Evolutionary conservation across 2,329 filamentous ascomycete genomes (phyloP).

Genomic region (Alternaria longipes): DNA sequence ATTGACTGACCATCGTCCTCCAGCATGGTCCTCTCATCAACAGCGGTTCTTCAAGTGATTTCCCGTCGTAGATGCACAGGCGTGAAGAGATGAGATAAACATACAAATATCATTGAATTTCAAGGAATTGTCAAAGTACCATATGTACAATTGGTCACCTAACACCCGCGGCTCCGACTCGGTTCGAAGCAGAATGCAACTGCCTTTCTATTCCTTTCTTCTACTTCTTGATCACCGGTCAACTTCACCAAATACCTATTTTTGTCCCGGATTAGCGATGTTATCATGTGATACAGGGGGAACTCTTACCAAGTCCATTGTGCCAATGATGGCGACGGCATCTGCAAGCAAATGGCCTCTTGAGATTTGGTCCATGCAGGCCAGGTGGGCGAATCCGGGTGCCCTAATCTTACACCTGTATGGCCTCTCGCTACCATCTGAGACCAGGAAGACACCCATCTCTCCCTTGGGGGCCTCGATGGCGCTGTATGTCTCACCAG

Average conservation of each 20-base stretch:
- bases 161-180: neutral
- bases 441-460: constrained; percentile 97
- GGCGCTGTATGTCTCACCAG: constrained; percentile 95
- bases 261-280: no score
- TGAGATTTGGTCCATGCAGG: constrained; percentile 91
- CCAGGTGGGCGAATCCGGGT: constrained; percentile 93
- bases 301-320: constrained; percentile 43
- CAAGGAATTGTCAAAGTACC: constrained; percentile 34
- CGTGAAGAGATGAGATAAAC: constrained; percentile 5
- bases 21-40: neutral
- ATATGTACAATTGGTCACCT: constrained; percentile 36
- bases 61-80: neutral
- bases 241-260: constrained; percentile 44
- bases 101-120: constrained; percentile 30
- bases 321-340: constrained; percentile 90
- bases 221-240: constrained; percentile 22
- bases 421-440: constrained; percentile 93
- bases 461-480: constrained; percentile 99
- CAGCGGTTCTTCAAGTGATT: neutral
- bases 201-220: neutral
- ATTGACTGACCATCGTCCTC: no score
- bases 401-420: constrained; percentile 98
- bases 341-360: constrained; percentile 94
- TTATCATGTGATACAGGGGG: no score
- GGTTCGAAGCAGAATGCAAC: neutral